Evolutionary conservation across 768 basidiomycete genomes (phyloP).

Genomic region (Lactarius hatsudake): DNA sequence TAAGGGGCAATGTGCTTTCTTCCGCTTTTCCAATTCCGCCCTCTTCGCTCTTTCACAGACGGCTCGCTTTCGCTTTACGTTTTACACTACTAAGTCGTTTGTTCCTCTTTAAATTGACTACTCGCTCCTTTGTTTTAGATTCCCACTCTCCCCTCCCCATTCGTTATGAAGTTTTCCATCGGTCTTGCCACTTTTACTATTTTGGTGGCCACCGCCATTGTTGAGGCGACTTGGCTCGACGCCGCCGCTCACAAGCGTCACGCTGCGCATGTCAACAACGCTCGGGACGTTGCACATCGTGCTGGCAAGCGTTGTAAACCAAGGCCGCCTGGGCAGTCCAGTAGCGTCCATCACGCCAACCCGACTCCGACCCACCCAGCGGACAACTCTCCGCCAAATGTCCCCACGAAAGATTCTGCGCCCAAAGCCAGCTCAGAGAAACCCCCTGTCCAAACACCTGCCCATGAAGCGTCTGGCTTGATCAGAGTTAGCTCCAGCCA

Average conservation of each 20-base stretch:
- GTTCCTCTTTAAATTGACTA: not conserved
- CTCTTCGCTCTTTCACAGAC: not conserved
- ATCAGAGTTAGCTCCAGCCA: not conserved
- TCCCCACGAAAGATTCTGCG: too few species aligned
- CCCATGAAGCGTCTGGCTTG: not conserved
- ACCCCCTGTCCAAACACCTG: too few species aligned
- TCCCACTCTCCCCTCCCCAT: not conserved
- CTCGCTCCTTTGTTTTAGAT: not conserved
- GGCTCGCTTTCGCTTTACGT: not conserved
- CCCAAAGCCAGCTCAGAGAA: too few species aligned
- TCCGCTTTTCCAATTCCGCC: not conserved
- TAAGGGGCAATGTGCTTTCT: not conserved
- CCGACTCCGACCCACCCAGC: too few species aligned
- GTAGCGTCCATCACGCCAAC: too few species aligned
- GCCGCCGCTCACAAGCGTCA: not conserved
- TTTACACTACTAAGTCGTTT: not conserved
- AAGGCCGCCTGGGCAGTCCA: too few species aligned
- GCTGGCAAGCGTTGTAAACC: too few species aligned
- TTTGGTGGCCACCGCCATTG: constrained; percentile 2
- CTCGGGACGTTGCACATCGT: not conserved
- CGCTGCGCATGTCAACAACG: not conserved
- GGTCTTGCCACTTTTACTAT: constrained; percentile 15
- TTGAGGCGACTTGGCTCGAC: constrained; percentile 12
- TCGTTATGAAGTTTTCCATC: constrained; percentile 16
- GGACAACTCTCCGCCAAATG: too few species aligned